Conservation (phyloP, 768 basidiomycete genomes). For the Dacryopinax primogenitus region DNA sequence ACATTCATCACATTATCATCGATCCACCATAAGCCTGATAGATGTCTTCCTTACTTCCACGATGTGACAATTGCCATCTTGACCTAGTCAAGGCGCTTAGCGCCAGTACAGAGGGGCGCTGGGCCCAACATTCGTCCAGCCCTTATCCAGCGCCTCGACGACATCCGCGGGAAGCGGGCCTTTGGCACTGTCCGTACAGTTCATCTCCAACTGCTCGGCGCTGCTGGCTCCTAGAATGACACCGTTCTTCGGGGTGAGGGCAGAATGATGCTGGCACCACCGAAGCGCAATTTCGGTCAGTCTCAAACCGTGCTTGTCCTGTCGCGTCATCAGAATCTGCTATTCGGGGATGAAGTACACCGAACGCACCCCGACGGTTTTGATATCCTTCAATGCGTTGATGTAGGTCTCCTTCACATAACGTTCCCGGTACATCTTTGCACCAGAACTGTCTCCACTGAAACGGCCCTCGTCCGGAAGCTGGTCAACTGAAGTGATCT, state of each 20-base stretch:
- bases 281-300: constrained; percentile 5
- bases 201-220: constrained; percentile 10
- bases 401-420: constrained; percentile 2
- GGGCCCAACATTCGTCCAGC: constrained; percentile 10
- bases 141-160: constrained; percentile 14
- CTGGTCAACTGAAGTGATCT: background rate
- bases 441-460: constrained; percentile 3
- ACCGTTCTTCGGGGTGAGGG: constrained; percentile 6
- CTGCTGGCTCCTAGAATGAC: constrained; percentile 16
- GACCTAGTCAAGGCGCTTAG: too few relatives aligned
- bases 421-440: constrained; percentile 6
- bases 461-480: constrained; percentile 7
- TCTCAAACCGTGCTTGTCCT: constrained; percentile 2
- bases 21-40: too few relatives aligned
- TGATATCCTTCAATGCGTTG: background rate
- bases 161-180: constrained; percentile 16
- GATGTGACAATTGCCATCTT: background rate
- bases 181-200: constrained; percentile 8
- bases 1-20: too few relatives aligned
- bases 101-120: constrained; percentile 4
- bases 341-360: background rate
- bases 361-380: background rate
- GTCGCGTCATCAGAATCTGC: background rate
- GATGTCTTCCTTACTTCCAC: background rate
- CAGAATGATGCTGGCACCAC: constrained; percentile 8